Evolutionary conservation across 2,329 filamentous ascomycete genomes (phyloP).

Genomic region (Microcyclosporella mali): DNA sequence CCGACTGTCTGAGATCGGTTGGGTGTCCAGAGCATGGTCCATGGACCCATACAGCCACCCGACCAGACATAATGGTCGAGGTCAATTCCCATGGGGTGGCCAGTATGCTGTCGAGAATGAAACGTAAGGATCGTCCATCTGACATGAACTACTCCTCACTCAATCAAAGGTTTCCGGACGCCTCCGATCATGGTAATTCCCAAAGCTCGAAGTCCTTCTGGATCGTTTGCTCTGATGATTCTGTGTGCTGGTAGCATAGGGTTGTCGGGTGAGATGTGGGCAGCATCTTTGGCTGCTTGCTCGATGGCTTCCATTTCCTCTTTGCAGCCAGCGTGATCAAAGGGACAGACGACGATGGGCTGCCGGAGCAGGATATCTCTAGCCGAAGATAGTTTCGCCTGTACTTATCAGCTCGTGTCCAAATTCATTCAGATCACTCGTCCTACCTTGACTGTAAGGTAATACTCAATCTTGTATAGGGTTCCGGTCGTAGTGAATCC

Average conservation of each 20-base stretch:
- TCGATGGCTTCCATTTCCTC: slow-evolving; percentile 99
- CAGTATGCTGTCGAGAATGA: too few species aligned
- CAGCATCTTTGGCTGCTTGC: slow-evolving; percentile 87
- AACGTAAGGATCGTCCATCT: too few species aligned
- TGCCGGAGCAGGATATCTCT: slow-evolving; percentile 84
- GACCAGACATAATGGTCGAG: too few species aligned
- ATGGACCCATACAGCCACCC: too few species aligned
- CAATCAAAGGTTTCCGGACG: slow-evolving; percentile 58
- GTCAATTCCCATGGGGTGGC: too few species aligned
- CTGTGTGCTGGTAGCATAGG: slow-evolving; percentile 83
- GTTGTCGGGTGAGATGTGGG: slow-evolving; percentile 79
- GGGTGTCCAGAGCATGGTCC: too few species aligned
- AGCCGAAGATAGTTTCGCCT: slow-evolving; percentile 84
- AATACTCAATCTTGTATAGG: slow-evolving; percentile 98
- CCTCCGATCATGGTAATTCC: slow-evolving; percentile 59
- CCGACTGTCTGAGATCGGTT: too few species aligned
- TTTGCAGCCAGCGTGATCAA: slow-evolving; percentile 92
- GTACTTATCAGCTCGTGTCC: slow-evolving; percentile 2
- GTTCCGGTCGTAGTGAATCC: slow-evolving; percentile 92
- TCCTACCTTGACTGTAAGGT: slow-evolving; percentile 80
- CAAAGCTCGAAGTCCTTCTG: slow-evolving; percentile 52
- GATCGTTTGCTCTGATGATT: slow-evolving; percentile 75
- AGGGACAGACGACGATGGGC: slow-evolving; percentile 90
- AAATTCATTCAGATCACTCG: neutral
- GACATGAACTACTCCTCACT: slow-evolving; percentile 41